Conservation (phyloP, 306 rosid species). For the Parietaria judaica region DNA sequence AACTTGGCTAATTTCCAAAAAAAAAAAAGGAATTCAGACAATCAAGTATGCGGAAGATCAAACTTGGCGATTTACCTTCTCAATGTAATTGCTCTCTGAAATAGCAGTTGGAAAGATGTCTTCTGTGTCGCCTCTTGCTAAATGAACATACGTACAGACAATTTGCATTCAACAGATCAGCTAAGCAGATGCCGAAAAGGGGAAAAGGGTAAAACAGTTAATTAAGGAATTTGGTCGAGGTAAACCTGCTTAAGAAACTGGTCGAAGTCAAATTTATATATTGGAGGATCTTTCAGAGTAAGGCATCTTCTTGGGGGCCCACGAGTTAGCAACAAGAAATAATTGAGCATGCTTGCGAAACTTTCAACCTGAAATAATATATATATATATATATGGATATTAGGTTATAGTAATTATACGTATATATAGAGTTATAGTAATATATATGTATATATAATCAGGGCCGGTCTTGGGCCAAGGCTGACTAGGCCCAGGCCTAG, state of each 20-base stretch:
- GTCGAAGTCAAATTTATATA: slow-evolving; percentile 88
- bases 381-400: too few species aligned
- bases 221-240: slow-evolving; percentile 15
- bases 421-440: slow-evolving; percentile 1
- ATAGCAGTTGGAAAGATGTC: slow-evolving; percentile 85
- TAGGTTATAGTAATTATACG: too few species aligned
- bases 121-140: slow-evolving; percentile 73
- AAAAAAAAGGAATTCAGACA: background rate
- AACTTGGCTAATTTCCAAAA: background rate
- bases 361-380: slow-evolving; percentile 69
- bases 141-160: slow-evolving; percentile 79
- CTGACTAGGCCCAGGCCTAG: too few species aligned
- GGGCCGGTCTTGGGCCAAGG: too few species aligned
- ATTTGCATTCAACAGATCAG: slow-evolving; percentile 29
- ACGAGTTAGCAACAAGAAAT: slow-evolving; percentile 83
- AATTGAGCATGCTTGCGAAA: slow-evolving; percentile 99
- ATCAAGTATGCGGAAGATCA: slow-evolving; percentile 5
- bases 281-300: slow-evolving; percentile 90
- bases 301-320: slow-evolving; percentile 97
- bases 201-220: slow-evolving; percentile 6
- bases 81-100: slow-evolving; percentile 95
- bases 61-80: slow-evolving; percentile 42
- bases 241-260: slow-evolving; percentile 89
- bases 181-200: background rate
- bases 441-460: background rate